These are phyloP conservation scores for Rhodotorula paludigena DNA, from an alignment of 768 basidiomycete species.

Conservation along the genomic window DNA sequence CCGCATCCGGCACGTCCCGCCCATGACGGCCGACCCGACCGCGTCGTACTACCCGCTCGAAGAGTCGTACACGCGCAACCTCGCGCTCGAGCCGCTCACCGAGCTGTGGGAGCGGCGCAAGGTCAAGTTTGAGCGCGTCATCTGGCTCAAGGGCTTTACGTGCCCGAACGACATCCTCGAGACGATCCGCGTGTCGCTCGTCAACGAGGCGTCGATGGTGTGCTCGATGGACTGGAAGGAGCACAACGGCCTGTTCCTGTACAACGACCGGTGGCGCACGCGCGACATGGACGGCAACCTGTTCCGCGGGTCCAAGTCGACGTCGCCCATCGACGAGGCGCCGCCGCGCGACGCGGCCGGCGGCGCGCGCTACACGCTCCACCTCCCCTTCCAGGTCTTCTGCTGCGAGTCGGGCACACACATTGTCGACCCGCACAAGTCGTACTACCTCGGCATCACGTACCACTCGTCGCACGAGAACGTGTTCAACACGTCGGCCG, in stretches of 20 bases:
- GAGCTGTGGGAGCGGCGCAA: conserved; percentile 72
- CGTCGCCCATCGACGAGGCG: conserved; percentile 79
- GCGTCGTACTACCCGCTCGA: conserved; percentile 93
- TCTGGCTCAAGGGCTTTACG: conserved; percentile 98
- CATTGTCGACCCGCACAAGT: conserved; percentile 89
- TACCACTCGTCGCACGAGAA: conserved; percentile 81
- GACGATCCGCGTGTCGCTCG: conserved; percentile 80
- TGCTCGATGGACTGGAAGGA: conserved; percentile 99
- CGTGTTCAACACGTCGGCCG: conserved; percentile 62
- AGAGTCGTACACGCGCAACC: conserved; percentile 87
- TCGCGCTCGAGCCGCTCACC: conserved; percentile 80
- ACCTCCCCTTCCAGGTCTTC: conserved; percentile 96
- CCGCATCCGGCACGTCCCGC: conserved; percentile 80
- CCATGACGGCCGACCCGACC: conserved; percentile 82
- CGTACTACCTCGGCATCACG: conserved; percentile 81
- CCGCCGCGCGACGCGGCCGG: conserved; percentile 84
- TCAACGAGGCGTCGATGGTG: conserved; percentile 93
- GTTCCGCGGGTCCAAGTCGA: conserved; percentile 92
- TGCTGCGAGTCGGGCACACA: conserved; percentile 98
- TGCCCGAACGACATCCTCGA: conserved; percentile 98
- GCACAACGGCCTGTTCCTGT: conserved; percentile 93
- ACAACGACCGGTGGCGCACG: conserved; percentile 97
- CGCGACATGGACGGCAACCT: conserved; percentile 97
- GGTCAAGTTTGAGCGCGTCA: conserved; percentile 79
- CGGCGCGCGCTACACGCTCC: conserved; percentile 75